These are phyloP conservation scores for Suillus hirtellus DNA, from an alignment of 768 basidiomycete genomes.

Conservation along the genomic window DNA sequence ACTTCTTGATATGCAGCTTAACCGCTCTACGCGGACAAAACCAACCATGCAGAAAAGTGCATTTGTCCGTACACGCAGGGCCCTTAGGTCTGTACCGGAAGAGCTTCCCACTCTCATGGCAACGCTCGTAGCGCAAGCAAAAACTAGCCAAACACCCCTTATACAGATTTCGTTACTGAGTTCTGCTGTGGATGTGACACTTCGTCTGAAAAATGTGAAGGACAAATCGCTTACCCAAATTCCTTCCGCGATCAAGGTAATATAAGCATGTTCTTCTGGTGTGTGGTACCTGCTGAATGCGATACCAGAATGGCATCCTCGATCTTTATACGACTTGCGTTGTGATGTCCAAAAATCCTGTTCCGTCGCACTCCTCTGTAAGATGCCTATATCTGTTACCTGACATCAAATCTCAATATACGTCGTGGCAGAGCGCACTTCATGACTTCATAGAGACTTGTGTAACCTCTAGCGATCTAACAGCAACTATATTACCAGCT, in stretches of 20 bases:
- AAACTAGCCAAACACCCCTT: conserved; percentile 46
- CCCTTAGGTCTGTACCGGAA: conserved; percentile 61
- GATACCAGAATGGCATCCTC: conserved; percentile 54
- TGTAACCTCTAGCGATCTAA: conserved; percentile 53
- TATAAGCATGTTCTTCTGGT: not conserved
- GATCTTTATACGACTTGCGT: conserved; percentile 59
- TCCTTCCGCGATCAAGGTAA: conserved; percentile 49
- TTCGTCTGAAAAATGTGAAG: conserved; percentile 61
- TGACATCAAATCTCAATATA: conserved; percentile 17
- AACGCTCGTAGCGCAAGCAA: conserved; percentile 52
- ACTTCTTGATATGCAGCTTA: conserved; percentile 59
- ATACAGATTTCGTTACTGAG: conserved; percentile 58
- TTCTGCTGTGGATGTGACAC: conserved; percentile 65
- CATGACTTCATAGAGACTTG: conserved; percentile 60
- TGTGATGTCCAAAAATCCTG: conserved; percentile 63
- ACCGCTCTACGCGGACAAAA: conserved; percentile 53
- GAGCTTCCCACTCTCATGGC: conserved; percentile 51
- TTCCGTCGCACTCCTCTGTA: conserved; percentile 63
- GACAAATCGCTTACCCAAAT: conserved; percentile 44
- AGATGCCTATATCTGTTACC: conserved; percentile 21
- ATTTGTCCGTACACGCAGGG: conserved; percentile 61
- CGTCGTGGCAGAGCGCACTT: conserved; percentile 44
- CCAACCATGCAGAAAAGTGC: conserved; percentile 60
- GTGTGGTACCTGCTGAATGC: conserved; percentile 4
- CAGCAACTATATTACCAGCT: conserved; percentile 57